Percentiles rank a stretch among this genome's conserved stretches.
Conservation (phyloP, 2,329 filamentous ascomycete genomes). For the Pezicula rhizophila region DNA sequence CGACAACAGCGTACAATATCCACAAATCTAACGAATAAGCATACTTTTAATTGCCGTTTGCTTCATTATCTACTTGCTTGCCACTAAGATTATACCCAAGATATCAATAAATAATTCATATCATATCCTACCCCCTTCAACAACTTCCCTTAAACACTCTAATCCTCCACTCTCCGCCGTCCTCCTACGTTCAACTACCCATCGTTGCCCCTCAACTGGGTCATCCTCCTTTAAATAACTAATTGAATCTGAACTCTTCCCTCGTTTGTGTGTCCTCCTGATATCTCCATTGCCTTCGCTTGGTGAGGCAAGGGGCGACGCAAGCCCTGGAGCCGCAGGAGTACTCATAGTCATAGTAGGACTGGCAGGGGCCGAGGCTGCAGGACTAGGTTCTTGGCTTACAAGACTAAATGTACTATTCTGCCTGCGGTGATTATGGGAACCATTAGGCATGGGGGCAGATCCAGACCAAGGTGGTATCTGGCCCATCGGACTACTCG, state of each 20-base stretch:
- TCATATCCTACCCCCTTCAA: background rate
- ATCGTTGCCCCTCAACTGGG: background rate
- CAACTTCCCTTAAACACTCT: background rate
- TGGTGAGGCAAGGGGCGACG: too few relatives aligned
- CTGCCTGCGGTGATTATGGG: conserved; percentile 13
- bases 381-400: conserved; percentile 12
- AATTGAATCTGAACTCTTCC: background rate
- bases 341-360: conserved; percentile 16
- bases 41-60: too few relatives aligned
- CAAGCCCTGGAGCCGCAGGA: background rate
- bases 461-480: conserved; percentile 16
- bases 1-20: too few relatives aligned
- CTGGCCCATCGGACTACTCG: conserved; percentile 16
- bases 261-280: background rate
- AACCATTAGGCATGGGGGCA: background rate
- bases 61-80: too few relatives aligned
- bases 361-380: conserved; percentile 13
- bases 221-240: background rate
- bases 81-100: too few relatives aligned
- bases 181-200: background rate
- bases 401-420: conserved; percentile 19
- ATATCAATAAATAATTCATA: background rate
- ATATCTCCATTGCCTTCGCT: background rate
- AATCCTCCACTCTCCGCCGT: background rate
- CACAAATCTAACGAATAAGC: too few relatives aligned